Base-by-base conservation (phyloP, 176 grass and related monocot genomes). In the Thinopyrum elongatum region DNA sequence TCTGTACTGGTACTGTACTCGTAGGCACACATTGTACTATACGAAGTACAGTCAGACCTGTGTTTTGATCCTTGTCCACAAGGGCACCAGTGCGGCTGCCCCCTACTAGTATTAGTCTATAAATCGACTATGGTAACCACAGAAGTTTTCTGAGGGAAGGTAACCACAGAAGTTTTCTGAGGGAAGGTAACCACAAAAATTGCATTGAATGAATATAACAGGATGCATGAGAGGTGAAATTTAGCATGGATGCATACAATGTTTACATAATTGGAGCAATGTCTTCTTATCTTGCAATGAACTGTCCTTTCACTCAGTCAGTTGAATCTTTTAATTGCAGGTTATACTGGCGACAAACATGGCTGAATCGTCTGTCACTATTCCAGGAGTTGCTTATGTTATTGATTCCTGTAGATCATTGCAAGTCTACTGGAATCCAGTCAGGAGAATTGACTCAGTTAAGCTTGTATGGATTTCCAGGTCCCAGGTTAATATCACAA, bases 311-410 rank as follows among this genome's bases (percentile, higher is more conserved):
- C 55, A 58, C 16, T 68, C 28, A 70, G 47, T 60, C 68, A 8
- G 60, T 91, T 9, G 46, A 17, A 3, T 58, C 78, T 82, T 85
- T 86, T 53, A n/a, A 60, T 72, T 86, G 42, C 83, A 98, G 95
- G 95, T 98, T 76, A 98, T 98, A 90, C 80, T 98, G 70, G 95
- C 93, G 34, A 98, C 95, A 80, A 95, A 98, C 74, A 95, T 98
- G 80, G 95, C 95, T 49, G 95, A 98, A 93, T 98, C 95, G 66
- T 98, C 93, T 29, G 93, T 98, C 53, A 98, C 95, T 62, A 98
- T 98, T 49, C 95, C 95, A 11, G 91, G 92, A 80, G 93, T 93
- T 76, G 93, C 93, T 60, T 93, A 95, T 85, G 83, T 95, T 77
- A 90, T 98, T 27, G 95, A 98, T 86, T 98, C 93, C 38, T 95